Base-by-base conservation (phyloP, 192 early-diverging fungal species). In the Gamsiella multidivaricata region DNA sequence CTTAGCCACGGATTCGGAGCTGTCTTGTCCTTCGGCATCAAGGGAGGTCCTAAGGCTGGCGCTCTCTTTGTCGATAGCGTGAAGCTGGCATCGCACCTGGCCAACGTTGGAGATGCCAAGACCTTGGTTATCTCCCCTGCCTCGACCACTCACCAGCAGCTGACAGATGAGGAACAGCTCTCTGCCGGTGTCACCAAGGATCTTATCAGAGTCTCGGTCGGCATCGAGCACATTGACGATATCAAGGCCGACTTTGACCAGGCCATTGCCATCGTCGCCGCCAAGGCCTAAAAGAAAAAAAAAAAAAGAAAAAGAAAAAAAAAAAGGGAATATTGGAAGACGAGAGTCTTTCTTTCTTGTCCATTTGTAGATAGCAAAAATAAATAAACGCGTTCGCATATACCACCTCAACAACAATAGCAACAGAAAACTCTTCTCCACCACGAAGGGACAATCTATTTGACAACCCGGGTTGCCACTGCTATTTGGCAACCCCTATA, bases 81-180 rank as follows among this genome's bases (percentile, higher is more conserved):
- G 36, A 85, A 95, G 73, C 87, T 98, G 26, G 87, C 91, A 3
- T 94, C 92, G n/a, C 93, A 96, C 75, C 79, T 98, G 25, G 96
- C 95, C 45, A 98, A 98, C 61, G 94, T 98, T n/a, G 96, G 96
- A 52, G 96, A 98, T 81, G 88, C 93, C 10, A 88, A 93, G 72
- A 96, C 95, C 8, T 84, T 98, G 26, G 92, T 93, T 22, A 94
- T 96, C 65, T 91, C 94, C 58, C 93, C 96, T 11, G 83, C 92
- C 22, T 75, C 87, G 28, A 96, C 95, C 7, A 98, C 94, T 14
- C 95, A 98, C 73, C 92, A 93, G 72, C 96, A 96, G 81, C 81
- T 97, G 45, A 86, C 86, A 6, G 89, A 92, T 62, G 88, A 89
- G 32, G 96, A 97, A 82, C 94, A 95, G 74, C 28, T 68, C n/a